phyloP scores from a whole-genome alignment of 2,329 filamentous ascomycete genomes.

The Colletotrichum sp. region DNA sequence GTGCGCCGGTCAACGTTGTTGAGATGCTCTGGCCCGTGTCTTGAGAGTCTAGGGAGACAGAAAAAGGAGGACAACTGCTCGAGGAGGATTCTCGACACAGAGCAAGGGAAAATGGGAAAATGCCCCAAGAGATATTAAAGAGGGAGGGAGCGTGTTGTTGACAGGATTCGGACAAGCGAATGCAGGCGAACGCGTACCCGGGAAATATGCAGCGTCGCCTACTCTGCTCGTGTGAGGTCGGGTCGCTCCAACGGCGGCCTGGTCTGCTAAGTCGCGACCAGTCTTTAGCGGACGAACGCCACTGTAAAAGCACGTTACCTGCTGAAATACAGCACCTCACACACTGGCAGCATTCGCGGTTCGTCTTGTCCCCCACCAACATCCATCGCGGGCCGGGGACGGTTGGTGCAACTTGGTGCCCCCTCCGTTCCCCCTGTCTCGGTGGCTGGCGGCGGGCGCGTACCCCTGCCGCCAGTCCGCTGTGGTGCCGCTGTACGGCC shows the following conservation, averaged over 20 bases:
- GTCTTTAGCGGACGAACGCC: background rate
- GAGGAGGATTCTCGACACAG: background rate
- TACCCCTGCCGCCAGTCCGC: slow-evolving; percentile 9
- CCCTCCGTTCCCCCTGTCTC: background rate
- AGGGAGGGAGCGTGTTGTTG: slow-evolving; percentile 4
- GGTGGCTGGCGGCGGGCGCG: slow-evolving; percentile 17
- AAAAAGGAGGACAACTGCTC: background rate
- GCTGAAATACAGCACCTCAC: background rate
- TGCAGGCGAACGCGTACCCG: background rate
- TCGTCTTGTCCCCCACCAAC: background rate
- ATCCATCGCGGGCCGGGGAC: background rate
- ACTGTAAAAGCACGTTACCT: background rate
- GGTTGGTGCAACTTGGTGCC: background rate
- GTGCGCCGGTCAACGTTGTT: background rate
- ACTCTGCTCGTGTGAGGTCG: background rate
- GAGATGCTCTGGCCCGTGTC: background rate
- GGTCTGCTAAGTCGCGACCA: background rate
- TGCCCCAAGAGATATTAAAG: background rate
- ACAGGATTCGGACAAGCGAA: background rate
- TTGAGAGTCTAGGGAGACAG: background rate
- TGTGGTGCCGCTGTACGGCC: background rate
- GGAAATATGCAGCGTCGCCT: background rate
- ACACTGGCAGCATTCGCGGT: background rate
- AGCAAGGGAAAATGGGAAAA: background rate
- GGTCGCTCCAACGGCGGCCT: background rate